Base-by-base conservation (phyloP, 179 eudicot species). In the Vitellaria paradoxa region DNA sequence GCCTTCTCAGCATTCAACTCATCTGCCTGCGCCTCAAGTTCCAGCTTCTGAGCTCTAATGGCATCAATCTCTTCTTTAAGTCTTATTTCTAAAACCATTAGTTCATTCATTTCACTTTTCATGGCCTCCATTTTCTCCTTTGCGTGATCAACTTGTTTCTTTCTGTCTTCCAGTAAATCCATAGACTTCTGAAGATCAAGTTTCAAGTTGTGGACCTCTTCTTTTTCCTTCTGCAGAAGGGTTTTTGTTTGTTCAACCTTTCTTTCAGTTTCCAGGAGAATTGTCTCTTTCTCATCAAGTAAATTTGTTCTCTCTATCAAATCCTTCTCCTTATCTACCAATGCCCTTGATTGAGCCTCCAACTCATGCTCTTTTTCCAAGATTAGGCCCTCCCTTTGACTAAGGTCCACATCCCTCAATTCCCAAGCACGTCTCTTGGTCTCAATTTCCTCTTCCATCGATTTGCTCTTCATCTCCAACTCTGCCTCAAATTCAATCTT, bases 31-130 rank as follows among this genome's bases (percentile, higher is more conserved):
- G 82, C 78, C 81, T 93, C 97, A 71, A 93, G 89, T 76, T 91
- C 94, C 76, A 64, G 81, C 69, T 90, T 93, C 76, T 91, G 93
- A 65, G 91, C 91, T 83, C 95, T 90, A 21, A 95, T 86, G 62
- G 76, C 59, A 81, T 95, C 97, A 67, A 95, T 91, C 82, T 95
- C 99, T 84, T 93, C 97, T 84, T 93, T 93, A 70, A 95, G 85
- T 76, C 85, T 91, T 63, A 78, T 81, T 87, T 91, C 98, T 59
- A 93, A 85, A 69, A 83, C 81, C 65, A 87, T 30, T 49, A 93
- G 80, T 76, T 95, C 96, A 83, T 85, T 83, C 55, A 96, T 89
- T 85, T 95, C 99, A 75, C 82, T 83, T 79, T 82, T 89, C 92
- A 87, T 87, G 66, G 88, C 85, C 84, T 86, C 92, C 74, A 89